phyloP scores from a whole-genome alignment of 495 filamentous ascomycete species.

The Aspergillus avenaceus region DNA sequence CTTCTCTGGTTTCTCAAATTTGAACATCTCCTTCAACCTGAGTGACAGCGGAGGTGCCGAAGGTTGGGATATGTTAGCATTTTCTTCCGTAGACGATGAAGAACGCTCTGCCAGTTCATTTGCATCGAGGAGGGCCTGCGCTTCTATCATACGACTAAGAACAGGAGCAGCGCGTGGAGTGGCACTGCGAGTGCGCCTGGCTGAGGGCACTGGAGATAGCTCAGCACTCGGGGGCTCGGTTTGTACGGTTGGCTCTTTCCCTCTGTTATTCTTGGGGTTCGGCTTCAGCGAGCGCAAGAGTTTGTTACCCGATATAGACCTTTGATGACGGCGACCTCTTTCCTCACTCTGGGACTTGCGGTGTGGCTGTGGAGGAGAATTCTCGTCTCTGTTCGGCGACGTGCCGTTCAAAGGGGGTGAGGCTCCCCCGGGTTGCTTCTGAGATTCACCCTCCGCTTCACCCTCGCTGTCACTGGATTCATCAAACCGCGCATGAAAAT shows the following conservation, averaged over 20 bases:
- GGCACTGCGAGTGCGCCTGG: conserved; percentile 30
- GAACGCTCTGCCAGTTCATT: conserved; percentile 19
- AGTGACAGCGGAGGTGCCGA: conserved; percentile 52
- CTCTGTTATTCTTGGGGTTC: conserved; percentile 30
- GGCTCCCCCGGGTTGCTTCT: conserved; percentile 6
- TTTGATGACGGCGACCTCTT: conserved; percentile 45
- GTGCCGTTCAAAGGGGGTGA: conserved; percentile 4
- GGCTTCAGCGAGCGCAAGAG: conserved; percentile 57
- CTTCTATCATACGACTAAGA: conserved; percentile 79
- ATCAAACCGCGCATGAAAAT: conserved; percentile 79
- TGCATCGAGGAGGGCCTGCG: conserved; percentile 60
- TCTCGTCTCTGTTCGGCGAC: conserved; percentile 3
- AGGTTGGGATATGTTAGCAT: conserved; percentile 19
- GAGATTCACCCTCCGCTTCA: conserved; percentile 34
- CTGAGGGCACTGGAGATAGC: conserved; percentile 13
- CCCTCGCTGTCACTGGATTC: conserved; percentile 78
- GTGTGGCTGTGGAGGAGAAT: not conserved
- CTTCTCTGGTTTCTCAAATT: conserved; percentile 76
- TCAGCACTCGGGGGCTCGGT: conserved; percentile 18
- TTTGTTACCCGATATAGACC: conserved; percentile 57
- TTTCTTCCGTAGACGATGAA: conserved; percentile 13
- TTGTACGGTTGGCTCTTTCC: conserved; percentile 1
- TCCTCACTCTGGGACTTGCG: conserved; percentile 13
- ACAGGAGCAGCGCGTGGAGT: conserved; percentile 61
- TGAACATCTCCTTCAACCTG: conserved; percentile 83